Percentiles rank a stretch among this genome's conserved stretches.
Evolutionary conservation across 106 monocot genomes (phyloP).

Genomic region (Apostasia shenzhenica): DNA sequence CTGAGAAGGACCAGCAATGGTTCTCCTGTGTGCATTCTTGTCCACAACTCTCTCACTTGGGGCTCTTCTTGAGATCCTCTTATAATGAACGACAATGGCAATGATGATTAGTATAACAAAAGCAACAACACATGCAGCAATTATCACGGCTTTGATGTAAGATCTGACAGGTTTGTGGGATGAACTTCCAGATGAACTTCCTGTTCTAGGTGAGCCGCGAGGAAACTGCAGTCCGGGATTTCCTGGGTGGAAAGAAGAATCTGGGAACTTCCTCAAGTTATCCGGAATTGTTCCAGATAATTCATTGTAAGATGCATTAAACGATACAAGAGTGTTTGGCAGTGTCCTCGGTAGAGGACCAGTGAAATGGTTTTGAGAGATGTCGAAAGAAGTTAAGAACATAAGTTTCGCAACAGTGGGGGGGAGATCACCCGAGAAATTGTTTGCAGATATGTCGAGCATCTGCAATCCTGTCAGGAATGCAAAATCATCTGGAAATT

Average conservation of each 20-base stretch:
- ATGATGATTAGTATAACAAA: slow-evolving; percentile 48
- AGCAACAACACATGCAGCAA: slow-evolving; percentile 42
- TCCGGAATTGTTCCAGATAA: slow-evolving; percentile 71
- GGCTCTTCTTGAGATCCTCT: slow-evolving; percentile 42
- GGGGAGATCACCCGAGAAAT: slow-evolving; percentile 70
- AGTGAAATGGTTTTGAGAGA: slow-evolving; percentile 67
- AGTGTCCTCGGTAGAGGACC: slow-evolving; percentile 64
- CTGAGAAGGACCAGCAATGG: slow-evolving; percentile 11
- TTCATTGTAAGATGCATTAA: slow-evolving; percentile 90
- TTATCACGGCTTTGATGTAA: slow-evolving; percentile 40
- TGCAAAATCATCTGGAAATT: slow-evolving; percentile 48
- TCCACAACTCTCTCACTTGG: slow-evolving; percentile 38
- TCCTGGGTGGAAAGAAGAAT: slow-evolving; percentile 96
- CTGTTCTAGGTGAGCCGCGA: slow-evolving; percentile 28
- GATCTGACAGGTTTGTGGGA: slow-evolving; percentile 28
- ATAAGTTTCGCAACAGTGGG: slow-evolving; percentile 39
- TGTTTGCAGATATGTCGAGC: slow-evolving; percentile 71
- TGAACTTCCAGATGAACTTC: slow-evolving; percentile 10
- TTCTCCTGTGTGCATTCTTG: slow-evolving; percentile 33
- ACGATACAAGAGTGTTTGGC: slow-evolving; percentile 38
- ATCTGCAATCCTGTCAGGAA: slow-evolving; percentile 50
- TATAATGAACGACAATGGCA: slow-evolving; percentile 47
- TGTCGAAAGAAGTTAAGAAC: slow-evolving; percentile 58
- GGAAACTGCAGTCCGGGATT: slow-evolving; percentile 62
- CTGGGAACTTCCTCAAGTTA: slow-evolving; percentile 87